Base-by-base conservation (phyloP, 352 stramenopile genomes). In the Sclerospora graminicola region DNA sequence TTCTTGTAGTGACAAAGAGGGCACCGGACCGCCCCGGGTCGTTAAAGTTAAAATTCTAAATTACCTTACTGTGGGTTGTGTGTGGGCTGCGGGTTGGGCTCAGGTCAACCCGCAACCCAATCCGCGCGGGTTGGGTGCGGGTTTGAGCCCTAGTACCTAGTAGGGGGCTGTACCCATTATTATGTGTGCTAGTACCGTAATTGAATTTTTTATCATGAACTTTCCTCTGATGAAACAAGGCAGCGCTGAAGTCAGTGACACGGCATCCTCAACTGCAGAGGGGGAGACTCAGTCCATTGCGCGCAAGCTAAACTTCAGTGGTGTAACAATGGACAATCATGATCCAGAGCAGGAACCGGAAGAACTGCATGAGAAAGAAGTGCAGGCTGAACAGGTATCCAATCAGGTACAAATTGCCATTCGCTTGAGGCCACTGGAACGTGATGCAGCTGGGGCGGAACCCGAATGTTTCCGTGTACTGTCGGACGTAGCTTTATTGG, bases 261-360 rank as follows among this genome's bases (percentile, higher is more conserved):
- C 51, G 7, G 31, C 27, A 4, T 52, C 51, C 4, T 40, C 61
- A 9, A 54, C 27, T 6, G 16, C 36, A 23, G 48, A 47, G 13
- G 52, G 59, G 16, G 23, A 40, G 0, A 37, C 4, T 13, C 4
- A 16, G 15, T 29, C 41, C 8, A 68, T 72, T 10, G 57, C 55
- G 18, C 66, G 78, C 38, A 82, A 82, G 37, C 57, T 89, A 21
- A 87, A 70, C 53, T 89, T 86, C 43, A 82, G 66, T 39, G 52
- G 63, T 2, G 66, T 61, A 1, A 29, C 15, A 1, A 60, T 60
- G 55, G 60, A 79, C 14, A 57, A 61, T 11, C 37, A 54, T 16
- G 55, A 63, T 10, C 37, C 45, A 0, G 39, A 54, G 26, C 19
- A 26, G 10, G 14, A 61, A 14, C 24, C 52, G 6, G 29, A 45